Conservation (phyloP, 2,329 filamentous ascomycete genomes). For the Cryphonectria japonica region DNA sequence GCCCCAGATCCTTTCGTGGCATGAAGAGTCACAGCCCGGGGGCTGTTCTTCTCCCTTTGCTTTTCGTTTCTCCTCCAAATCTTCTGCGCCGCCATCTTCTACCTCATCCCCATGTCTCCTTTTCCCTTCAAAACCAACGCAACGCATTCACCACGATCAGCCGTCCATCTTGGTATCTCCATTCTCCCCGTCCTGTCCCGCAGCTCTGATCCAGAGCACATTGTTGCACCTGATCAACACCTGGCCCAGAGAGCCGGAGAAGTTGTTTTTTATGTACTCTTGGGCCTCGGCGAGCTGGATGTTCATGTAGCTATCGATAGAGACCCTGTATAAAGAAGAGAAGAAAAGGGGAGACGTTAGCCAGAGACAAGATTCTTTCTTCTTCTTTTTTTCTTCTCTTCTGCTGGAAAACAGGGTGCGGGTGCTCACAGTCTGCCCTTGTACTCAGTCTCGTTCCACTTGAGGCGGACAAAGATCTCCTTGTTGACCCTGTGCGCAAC, state of each 20-base stretch:
- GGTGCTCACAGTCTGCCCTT: constrained; percentile 71
- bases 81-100: not conserved
- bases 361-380: not conserved
- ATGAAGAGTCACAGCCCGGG: not conserved
- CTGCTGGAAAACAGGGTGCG: not conserved
- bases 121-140: not conserved
- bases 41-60: not conserved
- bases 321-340: constrained; percentile 50
- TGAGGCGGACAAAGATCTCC: constrained; percentile 87
- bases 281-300: constrained; percentile 88
- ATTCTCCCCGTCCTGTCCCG: constrained; percentile 51
- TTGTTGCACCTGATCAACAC: constrained; percentile 94
- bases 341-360: not conserved
- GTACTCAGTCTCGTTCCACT: constrained; percentile 99
- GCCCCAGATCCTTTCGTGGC: not conserved
- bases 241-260: constrained; percentile 82
- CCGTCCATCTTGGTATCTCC: constrained; percentile 64
- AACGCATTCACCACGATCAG: constrained; percentile 34
- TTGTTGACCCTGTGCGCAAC: constrained; percentile 72
- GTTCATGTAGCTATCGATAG: constrained; percentile 99
- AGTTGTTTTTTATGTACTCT: constrained; percentile 89
- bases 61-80: not conserved
- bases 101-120: not conserved
- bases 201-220: constrained; percentile 84
- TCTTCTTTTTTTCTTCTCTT: not conserved